phyloP scores from a whole-genome alignment of 2,329 filamentous ascomycete genomes.

The Biscogniauxia marginata region DNA sequence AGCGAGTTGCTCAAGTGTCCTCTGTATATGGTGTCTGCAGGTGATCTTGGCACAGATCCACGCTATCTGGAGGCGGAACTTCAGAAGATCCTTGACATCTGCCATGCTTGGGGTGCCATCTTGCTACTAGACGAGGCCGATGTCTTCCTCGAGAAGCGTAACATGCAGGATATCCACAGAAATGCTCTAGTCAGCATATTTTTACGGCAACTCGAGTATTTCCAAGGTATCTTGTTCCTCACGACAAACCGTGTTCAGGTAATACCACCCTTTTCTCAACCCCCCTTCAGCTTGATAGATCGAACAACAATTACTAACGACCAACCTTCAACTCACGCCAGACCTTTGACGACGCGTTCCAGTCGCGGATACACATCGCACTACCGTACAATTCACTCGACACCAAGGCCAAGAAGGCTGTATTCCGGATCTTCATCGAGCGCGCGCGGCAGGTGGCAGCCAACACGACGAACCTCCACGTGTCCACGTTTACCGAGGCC shows the following conservation, averaged over 20 bases:
- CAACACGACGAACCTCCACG: slow-evolving; percentile 38
- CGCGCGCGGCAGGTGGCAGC: slow-evolving; percentile 63
- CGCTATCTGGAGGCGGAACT: slow-evolving; percentile 72
- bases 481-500: slow-evolving; percentile 61
- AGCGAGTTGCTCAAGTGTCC: slow-evolving; percentile 80
- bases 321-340: slow-evolving; percentile 26
- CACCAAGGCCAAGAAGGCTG: slow-evolving; percentile 68
- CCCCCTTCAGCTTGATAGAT: not conserved
- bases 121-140: slow-evolving; percentile 84
- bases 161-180: slow-evolving; percentile 78
- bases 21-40: slow-evolving; percentile 78
- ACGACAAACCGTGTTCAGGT: slow-evolving; percentile 83
- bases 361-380: slow-evolving; percentile 82
- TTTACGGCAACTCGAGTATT: slow-evolving; percentile 83
- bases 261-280: slow-evolving; percentile 2
- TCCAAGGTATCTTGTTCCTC: slow-evolving; percentile 85
- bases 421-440: slow-evolving; percentile 83
- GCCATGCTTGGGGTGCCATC: slow-evolving; percentile 82
- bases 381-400: slow-evolving; percentile 76
- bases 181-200: slow-evolving; percentile 88
- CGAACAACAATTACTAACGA: slow-evolving; percentile 9
- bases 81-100: slow-evolving; percentile 81
- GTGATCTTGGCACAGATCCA: slow-evolving; percentile 78
- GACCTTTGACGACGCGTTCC: slow-evolving; percentile 89
- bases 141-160: slow-evolving; percentile 79